Conservation (phyloP, 257 asterid genomes). For the Penstemon eatonii region DNA sequence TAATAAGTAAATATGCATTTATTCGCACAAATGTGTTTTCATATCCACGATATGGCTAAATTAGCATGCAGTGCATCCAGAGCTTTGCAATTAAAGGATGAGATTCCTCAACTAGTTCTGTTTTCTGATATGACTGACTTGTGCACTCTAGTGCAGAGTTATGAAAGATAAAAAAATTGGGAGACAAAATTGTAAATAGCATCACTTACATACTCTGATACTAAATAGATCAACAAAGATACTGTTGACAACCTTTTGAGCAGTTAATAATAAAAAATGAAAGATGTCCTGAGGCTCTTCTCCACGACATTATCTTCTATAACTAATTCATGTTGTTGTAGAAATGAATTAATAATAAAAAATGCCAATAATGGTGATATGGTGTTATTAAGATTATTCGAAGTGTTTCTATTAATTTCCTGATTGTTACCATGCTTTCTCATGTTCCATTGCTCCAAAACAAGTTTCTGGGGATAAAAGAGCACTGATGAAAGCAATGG, state of each 20-base stretch:
- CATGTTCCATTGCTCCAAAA: background rate
- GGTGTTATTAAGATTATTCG: slow-evolving; percentile 1
- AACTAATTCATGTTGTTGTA: background rate
- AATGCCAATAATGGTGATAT: background rate
- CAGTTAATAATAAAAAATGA: background rate
- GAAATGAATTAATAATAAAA: background rate
- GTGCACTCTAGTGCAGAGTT: background rate
- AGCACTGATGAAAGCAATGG: background rate
- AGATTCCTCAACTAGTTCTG: background rate
- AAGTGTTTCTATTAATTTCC: background rate
- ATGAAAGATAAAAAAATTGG: background rate
- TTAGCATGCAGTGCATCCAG: background rate
- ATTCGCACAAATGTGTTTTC: background rate
- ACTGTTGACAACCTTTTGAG: background rate
- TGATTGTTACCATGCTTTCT: background rate
- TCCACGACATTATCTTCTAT: background rate
- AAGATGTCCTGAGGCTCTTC: background rate
- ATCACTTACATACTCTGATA: background rate
- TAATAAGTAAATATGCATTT: background rate
- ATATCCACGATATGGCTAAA: background rate
- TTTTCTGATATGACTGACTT: background rate
- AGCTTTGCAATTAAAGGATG: background rate
- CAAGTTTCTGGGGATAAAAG: background rate
- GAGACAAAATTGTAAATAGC: background rate
- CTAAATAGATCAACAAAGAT: background rate